A percentile compares a stretch with the other conserved stretches of the same genome.
Evolutionary conservation across 2,329 filamentous ascomycete species (phyloP).

Genomic region (Stemphylium beticola): DNA sequence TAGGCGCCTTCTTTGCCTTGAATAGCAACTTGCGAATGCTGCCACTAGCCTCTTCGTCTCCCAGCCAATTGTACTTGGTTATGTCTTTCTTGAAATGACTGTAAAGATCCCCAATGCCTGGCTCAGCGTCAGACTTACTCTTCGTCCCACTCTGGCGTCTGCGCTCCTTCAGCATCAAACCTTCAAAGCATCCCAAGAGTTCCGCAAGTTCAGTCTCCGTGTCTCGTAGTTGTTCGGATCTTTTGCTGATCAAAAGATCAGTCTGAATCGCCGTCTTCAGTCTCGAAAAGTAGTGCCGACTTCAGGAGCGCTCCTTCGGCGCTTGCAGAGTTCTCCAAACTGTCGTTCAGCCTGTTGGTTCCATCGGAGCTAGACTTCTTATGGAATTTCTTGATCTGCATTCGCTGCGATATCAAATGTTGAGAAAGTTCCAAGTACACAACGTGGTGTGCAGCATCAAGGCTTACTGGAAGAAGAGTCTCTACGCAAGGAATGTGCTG

Average conservation of each 20-base stretch:
- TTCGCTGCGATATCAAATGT: constrained; percentile 58
- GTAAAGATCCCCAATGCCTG: constrained; percentile 23
- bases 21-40: constrained; percentile 14
- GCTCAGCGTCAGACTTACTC: not conserved
- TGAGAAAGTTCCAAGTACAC: constrained; percentile 64
- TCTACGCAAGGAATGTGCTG: constrained; percentile 52
- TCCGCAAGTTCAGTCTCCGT: constrained; percentile 19
- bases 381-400: constrained; percentile 53
- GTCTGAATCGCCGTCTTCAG: constrained; percentile 21
- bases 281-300: constrained; percentile 38
- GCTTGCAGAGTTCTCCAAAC: constrained; percentile 53
- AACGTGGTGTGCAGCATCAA: constrained; percentile 57
- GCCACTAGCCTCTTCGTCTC: constrained; percentile 25
- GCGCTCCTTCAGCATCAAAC: constrained; percentile 5
- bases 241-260: constrained; percentile 17
- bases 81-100: constrained; percentile 27
- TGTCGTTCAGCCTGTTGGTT: constrained; percentile 51
- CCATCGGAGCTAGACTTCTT: constrained; percentile 47
- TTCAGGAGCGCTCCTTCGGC: constrained; percentile 63
- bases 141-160: not conserved
- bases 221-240: constrained; percentile 20
- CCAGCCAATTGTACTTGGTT: constrained; percentile 23
- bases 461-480: constrained; percentile 51
- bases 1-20: constrained; percentile 13
- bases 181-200: constrained; percentile 26